Conservation (phyloP, 2,329 filamentous ascomycete species). For the Fusarium odoratissimum region DNA sequence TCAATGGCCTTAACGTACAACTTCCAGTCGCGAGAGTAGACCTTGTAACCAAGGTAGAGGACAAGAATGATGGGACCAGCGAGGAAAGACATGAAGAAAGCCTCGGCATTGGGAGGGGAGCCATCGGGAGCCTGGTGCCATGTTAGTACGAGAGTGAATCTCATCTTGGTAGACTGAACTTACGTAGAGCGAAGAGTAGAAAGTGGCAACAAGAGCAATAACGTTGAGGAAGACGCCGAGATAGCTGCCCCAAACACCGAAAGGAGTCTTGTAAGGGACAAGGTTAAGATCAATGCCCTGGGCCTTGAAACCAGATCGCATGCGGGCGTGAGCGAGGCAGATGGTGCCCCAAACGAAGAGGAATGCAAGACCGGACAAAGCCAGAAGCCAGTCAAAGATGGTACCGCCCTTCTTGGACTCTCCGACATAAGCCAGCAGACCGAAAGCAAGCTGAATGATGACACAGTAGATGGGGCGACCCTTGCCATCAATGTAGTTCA, state of each 20-base stretch:
- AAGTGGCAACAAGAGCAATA: constrained; percentile 82
- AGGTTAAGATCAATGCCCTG: constrained; percentile 77
- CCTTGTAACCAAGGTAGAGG: constrained; percentile 80
- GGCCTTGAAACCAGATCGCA: constrained; percentile 78
- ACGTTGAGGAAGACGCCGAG: constrained; percentile 80
- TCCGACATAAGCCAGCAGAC: constrained; percentile 82
- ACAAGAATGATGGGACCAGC: constrained; percentile 73
- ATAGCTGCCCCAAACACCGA: constrained; percentile 84
- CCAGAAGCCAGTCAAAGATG: constrained; percentile 85
- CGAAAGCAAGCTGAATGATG: constrained; percentile 71
- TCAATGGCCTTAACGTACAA: constrained; percentile 72
- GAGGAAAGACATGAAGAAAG: constrained; percentile 79
- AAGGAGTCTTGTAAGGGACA: constrained; percentile 83
- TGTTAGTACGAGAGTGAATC: background rate
- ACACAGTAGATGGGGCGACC: constrained; percentile 85
- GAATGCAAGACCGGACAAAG: constrained; percentile 77
- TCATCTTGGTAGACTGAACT: background rate
- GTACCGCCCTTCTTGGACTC: constrained; percentile 67
- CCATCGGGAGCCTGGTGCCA: constrained; percentile 53
- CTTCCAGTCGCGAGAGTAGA: constrained; percentile 72
- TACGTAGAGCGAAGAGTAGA: constrained; percentile 71
- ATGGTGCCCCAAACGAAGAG: constrained; percentile 88
- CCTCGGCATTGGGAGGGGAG: constrained; percentile 75
- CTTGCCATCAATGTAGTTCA: constrained; percentile 83
- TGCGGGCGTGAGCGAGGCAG: constrained; percentile 89